phyloP scores from a whole-genome alignment of 306 rosid genomes.

The Citrullus colocynthis region DNA sequence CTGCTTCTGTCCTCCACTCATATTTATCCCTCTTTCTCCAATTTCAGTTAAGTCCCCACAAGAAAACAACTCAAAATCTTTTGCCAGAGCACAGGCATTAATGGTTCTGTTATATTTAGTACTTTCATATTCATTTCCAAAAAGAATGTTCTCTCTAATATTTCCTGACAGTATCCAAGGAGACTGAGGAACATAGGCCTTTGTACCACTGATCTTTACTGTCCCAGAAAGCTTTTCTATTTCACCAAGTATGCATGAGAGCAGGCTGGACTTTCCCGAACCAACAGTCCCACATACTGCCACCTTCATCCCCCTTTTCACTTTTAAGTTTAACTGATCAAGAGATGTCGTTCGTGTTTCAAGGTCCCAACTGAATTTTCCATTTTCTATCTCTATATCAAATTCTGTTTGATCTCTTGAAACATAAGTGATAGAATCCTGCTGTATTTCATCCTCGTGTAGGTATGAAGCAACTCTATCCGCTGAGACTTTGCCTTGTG shows the following conservation, averaged over 20 bases:
- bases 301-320: conserved; percentile 89
- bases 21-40: conserved; percentile 93
- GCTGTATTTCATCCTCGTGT: conserved; percentile 66
- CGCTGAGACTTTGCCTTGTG: conserved; percentile 85
- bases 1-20: conserved; percentile 99
- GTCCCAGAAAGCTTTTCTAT: conserved; percentile 58
- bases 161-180: conserved; percentile 93
- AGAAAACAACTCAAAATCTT: conserved; percentile 81
- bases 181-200: conserved; percentile 87
- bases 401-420: conserved; percentile 43
- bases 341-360: conserved; percentile 45
- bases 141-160: conserved; percentile 67
- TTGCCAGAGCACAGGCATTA: conserved; percentile 74
- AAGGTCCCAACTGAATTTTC: conserved; percentile 79
- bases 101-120: conserved; percentile 51
- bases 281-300: conserved; percentile 95
- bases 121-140: conserved; percentile 50
- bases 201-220: conserved; percentile 75
- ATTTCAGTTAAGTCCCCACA: conserved; percentile 79
- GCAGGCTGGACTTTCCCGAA: conserved; percentile 81
- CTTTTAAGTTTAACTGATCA: conserved; percentile 47
- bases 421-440: conserved; percentile 45
- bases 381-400: conserved; percentile 47
- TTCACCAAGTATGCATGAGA: conserved; percentile 67
- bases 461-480: conserved; percentile 74